These are phyloP conservation scores for Phylloporus sp. DNA, from an alignment of 768 basidiomycete species.

Conservation along the genomic window DNA sequence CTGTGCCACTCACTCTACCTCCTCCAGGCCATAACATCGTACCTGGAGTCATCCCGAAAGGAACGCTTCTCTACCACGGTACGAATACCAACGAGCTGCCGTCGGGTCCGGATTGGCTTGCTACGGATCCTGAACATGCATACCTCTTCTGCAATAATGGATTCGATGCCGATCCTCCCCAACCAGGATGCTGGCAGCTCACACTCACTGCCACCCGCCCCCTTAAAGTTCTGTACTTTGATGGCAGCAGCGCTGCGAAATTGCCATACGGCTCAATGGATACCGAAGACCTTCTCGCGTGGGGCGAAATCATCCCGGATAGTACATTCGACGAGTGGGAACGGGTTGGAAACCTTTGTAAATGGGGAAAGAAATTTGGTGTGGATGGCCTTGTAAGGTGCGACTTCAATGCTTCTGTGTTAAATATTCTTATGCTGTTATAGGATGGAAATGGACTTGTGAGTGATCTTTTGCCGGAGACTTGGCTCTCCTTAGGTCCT, in stretches of 20 bases:
- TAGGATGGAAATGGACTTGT: conserved; percentile 2
- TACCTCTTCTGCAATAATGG: background rate
- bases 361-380: background rate
- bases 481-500: background rate
- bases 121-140: background rate
- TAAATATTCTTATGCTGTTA: background rate
- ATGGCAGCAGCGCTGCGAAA: background rate
- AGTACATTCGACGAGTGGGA: background rate
- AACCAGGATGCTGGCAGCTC: background rate
- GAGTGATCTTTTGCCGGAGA: background rate
- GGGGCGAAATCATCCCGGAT: background rate
- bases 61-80: background rate
- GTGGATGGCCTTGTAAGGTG: conserved; percentile 1
- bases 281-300: background rate
- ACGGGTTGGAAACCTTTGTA: background rate
- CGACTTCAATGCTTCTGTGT: background rate
- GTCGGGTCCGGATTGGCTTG: background rate
- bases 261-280: background rate
- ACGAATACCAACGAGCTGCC: background rate
- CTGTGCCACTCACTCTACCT: background rate
- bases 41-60: background rate
- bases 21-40: background rate
- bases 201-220: background rate
- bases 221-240: background rate
- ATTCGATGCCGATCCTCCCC: background rate